These are phyloP conservation scores for Rhizoclosmatium globosum DNA, from an alignment of 192 early-diverging fungal genomes.

Conservation along the genomic window DNA sequence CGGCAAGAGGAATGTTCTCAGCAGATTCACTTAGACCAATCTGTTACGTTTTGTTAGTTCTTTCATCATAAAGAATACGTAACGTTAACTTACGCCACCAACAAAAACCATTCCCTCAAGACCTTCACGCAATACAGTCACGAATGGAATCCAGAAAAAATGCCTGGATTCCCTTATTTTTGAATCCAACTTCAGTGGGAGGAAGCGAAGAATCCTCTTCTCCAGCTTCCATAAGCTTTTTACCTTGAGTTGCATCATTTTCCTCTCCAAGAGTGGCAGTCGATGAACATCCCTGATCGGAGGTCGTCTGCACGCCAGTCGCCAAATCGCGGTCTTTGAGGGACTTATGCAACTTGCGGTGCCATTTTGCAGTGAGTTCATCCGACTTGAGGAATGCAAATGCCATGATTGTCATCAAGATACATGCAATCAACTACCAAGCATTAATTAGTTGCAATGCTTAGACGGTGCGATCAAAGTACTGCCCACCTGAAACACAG, in stretches of 20 bases:
- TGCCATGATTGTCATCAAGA: slow-evolving; percentile 84
- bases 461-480: too few relatives aligned
- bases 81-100: slow-evolving; percentile 68
- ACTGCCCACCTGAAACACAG: slow-evolving; percentile 62
- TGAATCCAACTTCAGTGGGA: background rate
- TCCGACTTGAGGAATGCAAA: slow-evolving; percentile 81
- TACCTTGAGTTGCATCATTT: too few relatives aligned
- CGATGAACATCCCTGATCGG: background rate
- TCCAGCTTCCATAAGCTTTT: too few relatives aligned
- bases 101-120: slow-evolving; percentile 90
- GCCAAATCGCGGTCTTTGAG: slow-evolving; percentile 44
- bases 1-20: slow-evolving; percentile 82
- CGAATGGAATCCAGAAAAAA: slow-evolving; percentile 86
- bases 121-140: slow-evolving; percentile 87
- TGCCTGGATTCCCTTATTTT: slow-evolving; percentile 35
- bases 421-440: slow-evolving; percentile 66
- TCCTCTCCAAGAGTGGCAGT: background rate
- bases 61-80: slow-evolving; percentile 2
- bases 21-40: slow-evolving; percentile 64
- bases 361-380: slow-evolving; percentile 82
- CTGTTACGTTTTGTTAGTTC: background rate
- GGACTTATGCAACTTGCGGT: slow-evolving; percentile 60
- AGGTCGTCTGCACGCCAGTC: background rate
- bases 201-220: background rate
- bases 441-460: too few relatives aligned